phyloP scores from a whole-genome alignment of 2,329 filamentous ascomycete species.

The Lecanicillium sp. region DNA sequence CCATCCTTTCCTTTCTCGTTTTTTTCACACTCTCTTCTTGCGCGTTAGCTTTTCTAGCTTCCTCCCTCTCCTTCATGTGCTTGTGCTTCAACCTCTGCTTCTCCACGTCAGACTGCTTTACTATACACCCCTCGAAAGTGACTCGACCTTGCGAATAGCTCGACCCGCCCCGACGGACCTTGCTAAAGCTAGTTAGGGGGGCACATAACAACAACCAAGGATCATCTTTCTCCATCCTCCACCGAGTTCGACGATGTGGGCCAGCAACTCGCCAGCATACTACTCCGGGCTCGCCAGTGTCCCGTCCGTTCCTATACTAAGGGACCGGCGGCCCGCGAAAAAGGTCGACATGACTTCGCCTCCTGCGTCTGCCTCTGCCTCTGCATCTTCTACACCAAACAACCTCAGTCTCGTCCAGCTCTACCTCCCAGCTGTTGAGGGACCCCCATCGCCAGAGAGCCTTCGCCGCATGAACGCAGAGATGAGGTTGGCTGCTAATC shows the following conservation, averaged over 20 bases:
- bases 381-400: no score
- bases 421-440: constrained; percentile 53
- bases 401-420: constrained; percentile 33
- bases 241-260: constrained; percentile 15
- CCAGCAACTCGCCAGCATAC: constrained; percentile 10
- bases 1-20: background rate
- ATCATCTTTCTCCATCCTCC: constrained; percentile 8
- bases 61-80: background rate
- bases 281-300: constrained; percentile 7
- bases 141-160: constrained; percentile 8
- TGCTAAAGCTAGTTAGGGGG: no score
- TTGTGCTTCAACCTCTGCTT: background rate
- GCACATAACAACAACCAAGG: constrained; percentile 6
- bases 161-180: constrained; percentile 12
- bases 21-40: no score
- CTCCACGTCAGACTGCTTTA: background rate
- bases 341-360: no score
- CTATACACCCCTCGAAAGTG: background rate
- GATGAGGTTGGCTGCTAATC: constrained; percentile 48
- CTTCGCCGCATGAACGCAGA: constrained; percentile 54
- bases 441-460: constrained; percentile 54
- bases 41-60: background rate
- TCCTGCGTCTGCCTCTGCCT: no score
- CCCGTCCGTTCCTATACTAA: constrained; percentile 9
- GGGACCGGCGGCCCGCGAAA: constrained; percentile 7